These are phyloP conservation scores for Ensete glaucum DNA, from an alignment of 176 grass and related monocot genomes.

Conservation along the genomic window DNA sequence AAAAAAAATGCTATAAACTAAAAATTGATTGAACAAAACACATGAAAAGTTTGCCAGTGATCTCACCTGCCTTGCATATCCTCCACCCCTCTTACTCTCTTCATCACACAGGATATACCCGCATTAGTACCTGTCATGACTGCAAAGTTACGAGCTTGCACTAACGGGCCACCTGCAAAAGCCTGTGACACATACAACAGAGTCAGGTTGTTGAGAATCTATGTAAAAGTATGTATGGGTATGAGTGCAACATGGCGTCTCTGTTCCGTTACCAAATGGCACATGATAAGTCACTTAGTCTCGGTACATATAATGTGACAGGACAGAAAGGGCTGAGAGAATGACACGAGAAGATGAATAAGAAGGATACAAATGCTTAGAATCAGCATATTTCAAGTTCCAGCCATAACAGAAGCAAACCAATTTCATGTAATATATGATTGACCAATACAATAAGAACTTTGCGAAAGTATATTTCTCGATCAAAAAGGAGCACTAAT, in stretches of 20 bases:
- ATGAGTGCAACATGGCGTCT: neutral
- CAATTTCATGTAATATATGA: too few species aligned
- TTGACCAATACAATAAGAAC: too few species aligned
- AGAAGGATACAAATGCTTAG: neutral
- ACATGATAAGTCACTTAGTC: too few species aligned
- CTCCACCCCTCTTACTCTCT: slow-evolving; percentile 72
- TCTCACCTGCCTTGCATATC: slow-evolving; percentile 72
- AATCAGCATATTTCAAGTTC: neutral
- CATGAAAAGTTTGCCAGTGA: neutral
- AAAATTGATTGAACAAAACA: neutral
- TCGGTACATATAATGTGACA: neutral
- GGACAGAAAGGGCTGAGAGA: neutral
- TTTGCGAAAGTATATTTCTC: too few species aligned
- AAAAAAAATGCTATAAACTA: neutral
- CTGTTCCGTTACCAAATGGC: too few species aligned
- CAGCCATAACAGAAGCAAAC: too few species aligned
- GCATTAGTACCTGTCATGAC: slow-evolving; percentile 82
- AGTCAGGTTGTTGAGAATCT: neutral
- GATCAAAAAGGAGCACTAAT: too few species aligned
- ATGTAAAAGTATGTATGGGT: neutral
- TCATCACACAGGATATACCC: slow-evolving; percentile 79
- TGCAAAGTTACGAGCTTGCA: slow-evolving; percentile 89
- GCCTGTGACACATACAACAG: slow-evolving; percentile 31
- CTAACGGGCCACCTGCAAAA: slow-evolving; percentile 57
- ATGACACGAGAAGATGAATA: too few species aligned